A percentile compares a stretch with the other conserved stretches of the same genome.
Conservation (phyloP, 192 early-diverging fungal species). For the Coemansia biformis region DNA sequence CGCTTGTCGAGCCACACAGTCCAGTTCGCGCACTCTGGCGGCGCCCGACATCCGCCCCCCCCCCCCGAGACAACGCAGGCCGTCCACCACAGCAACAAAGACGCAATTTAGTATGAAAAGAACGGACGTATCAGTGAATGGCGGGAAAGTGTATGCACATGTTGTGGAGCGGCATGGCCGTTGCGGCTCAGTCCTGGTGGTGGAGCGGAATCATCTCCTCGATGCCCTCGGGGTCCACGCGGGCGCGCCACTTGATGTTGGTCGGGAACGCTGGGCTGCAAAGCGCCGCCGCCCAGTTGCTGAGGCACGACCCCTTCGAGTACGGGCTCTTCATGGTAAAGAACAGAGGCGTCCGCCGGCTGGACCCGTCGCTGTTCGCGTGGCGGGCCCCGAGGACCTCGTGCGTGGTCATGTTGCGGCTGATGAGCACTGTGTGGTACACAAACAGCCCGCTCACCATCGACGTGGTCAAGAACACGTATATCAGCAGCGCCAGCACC, state of each 20-base stretch:
- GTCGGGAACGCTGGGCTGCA: constrained; percentile 33
- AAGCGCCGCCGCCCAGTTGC: constrained; percentile 40
- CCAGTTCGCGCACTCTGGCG: too few relatives aligned
- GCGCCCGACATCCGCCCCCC: too few relatives aligned
- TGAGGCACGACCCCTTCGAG: constrained; percentile 32
- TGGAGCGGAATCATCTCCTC: constrained; percentile 35
- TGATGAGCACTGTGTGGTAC: constrained; percentile 72
- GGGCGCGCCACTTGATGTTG: constrained; percentile 35
- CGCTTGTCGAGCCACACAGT: too few relatives aligned
- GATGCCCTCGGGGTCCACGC: constrained; percentile 48
- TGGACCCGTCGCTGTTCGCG: background rate
- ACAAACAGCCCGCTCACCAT: constrained; percentile 64
- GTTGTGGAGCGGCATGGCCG: too few relatives aligned
- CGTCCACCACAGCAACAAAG: too few relatives aligned
- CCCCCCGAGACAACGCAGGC: too few relatives aligned
- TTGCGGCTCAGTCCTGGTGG: background rate
- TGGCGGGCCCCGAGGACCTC: constrained; percentile 61
- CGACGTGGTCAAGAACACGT: constrained; percentile 55
- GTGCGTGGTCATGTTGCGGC: constrained; percentile 79
- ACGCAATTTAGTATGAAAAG: too few relatives aligned
- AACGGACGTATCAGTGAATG: too few relatives aligned
- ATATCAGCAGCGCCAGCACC: constrained; percentile 61
- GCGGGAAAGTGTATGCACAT: too few relatives aligned
- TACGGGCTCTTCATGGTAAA: constrained; percentile 27
- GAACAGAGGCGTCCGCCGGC: constrained; percentile 1